Evolutionary conservation across 1,284 basidiomycete species (phyloP).

Genomic region (Inonotus obliquus): DNA sequence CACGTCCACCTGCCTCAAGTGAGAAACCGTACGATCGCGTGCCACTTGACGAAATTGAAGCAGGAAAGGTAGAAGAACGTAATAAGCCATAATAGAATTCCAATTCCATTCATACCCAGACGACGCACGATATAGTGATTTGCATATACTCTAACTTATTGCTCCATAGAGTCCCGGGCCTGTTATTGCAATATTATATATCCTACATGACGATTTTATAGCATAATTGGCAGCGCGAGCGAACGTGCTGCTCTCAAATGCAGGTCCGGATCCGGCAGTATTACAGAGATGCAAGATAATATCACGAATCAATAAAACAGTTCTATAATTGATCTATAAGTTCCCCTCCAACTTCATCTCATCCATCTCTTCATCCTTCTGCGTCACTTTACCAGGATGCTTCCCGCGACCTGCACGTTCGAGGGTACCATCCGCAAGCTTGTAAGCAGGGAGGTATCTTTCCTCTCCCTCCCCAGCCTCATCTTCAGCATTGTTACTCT

Average conservation of each 20-base stretch:
- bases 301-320: neutral
- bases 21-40: conserved; percentile 39
- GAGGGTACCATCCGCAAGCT: conserved; percentile 67
- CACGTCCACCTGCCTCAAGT: conserved; percentile 19
- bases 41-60: conserved; percentile 47
- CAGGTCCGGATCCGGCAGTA: neutral
- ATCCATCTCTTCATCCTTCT: neutral
- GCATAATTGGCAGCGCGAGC: neutral
- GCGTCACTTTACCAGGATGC: neutral
- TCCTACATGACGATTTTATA: neutral
- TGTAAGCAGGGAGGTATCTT: conserved; percentile 73
- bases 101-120: no score
- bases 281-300: neutral
- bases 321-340: neutral
- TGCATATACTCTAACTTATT: no score
- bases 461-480: conserved; percentile 14
- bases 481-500: neutral
- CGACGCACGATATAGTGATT: no score
- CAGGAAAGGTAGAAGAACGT: conserved; percentile 30
- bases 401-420: conserved; percentile 65
- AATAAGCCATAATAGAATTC: conserved; percentile 1
- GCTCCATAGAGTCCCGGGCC: neutral
- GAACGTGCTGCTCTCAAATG: no score
- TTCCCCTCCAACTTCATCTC: neutral
- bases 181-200: neutral